Evolutionary conservation across 1,139 yeast species (phyloP), one percentile per base, ranked within the genome.

Genomic region (Tardiomyces blankii): DNA sequence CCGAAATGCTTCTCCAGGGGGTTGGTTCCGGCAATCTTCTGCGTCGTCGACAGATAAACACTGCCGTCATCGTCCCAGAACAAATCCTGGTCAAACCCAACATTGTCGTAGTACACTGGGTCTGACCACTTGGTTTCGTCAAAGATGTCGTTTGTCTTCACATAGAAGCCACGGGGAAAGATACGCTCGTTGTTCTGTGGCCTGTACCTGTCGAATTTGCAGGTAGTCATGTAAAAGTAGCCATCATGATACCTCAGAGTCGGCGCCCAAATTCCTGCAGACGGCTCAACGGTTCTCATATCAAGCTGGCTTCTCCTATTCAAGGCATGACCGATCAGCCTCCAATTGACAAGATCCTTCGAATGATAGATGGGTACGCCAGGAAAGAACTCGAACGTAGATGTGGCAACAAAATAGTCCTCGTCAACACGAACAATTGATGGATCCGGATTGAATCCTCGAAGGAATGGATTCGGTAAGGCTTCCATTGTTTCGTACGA

Each of bases 211-310:
- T 16, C 16, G 21, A 21, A 40, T 5, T n/a, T 21, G 42, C 42
- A 40, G 8, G 33, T 18, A 14, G 42, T 25, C 12, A 40, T 18
- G 21, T 40, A 40, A n/a, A 40, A 40, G 19, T 13, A 11, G 2
- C 42, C 42, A 16, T 27, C 21, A 27, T 40, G 42, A 18, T 40
- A 27, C 13, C 42, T 40, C 7, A 40, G 25, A n/a, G 42, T 40
- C n/a, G 42, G 42, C 3, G 42, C 42, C 42, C 42, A 40, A 25
- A 40, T 27, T 23, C 42, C 42, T 2, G 42, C 42, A 8, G 42
- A 40, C 3, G 42, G 42, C 14, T 40, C 42, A n/a, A 27, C 25
- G 4, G 42, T 40, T 8, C 40, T 25, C 19, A 39, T 18, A 13
- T 39, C 40, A 4, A 39, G 28, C 40, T 39, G 40, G 19, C 40